phyloP scores from a whole-genome alignment of 2,329 filamentous ascomycete genomes.

The Xylaria sp. region DNA sequence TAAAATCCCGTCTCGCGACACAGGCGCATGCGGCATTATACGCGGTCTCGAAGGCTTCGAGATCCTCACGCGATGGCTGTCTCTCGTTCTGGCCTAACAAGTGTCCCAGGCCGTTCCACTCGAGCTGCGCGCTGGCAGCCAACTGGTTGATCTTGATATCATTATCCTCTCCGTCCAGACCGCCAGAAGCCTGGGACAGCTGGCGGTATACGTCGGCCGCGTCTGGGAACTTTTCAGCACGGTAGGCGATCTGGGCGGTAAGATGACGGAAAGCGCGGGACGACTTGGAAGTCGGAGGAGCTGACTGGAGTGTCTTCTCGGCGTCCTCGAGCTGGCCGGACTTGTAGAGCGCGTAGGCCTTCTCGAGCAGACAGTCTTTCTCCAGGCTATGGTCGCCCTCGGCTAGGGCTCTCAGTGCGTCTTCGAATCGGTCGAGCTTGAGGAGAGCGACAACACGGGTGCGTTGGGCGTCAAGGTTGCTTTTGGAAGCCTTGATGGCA shows the following conservation, averaged over 20 bases:
- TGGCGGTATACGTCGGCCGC: conserved; percentile 66
- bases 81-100: conserved; percentile 55
- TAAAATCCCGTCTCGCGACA: conserved; percentile 70
- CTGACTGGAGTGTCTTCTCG: conserved; percentile 45
- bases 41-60: conserved; percentile 78
- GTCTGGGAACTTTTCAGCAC: conserved; percentile 71
- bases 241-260: conserved; percentile 71
- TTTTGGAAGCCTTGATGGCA: conserved; percentile 63
- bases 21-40: conserved; percentile 79
- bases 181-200: conserved; percentile 50
- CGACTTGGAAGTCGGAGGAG: conserved; percentile 29
- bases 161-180: conserved; percentile 64
- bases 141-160: conserved; percentile 78
- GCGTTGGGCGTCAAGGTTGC: conserved; percentile 60
- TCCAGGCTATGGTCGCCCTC: conserved; percentile 64
- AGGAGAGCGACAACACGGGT: conserved; percentile 75
- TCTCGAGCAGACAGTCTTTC: conserved; percentile 66
- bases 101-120: conserved; percentile 65
- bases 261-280: conserved; percentile 52
- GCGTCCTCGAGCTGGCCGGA: conserved; percentile 70
- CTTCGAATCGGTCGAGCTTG: conserved; percentile 80
- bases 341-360: conserved; percentile 84
- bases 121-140: conserved; percentile 71
- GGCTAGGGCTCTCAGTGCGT: conserved; percentile 70
- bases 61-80: conserved; percentile 59